Percentiles rank a stretch among this genome's conserved stretches.
Conservation (phyloP, 139 green algal genomes). For the Coccomyxa sp. region DNA sequence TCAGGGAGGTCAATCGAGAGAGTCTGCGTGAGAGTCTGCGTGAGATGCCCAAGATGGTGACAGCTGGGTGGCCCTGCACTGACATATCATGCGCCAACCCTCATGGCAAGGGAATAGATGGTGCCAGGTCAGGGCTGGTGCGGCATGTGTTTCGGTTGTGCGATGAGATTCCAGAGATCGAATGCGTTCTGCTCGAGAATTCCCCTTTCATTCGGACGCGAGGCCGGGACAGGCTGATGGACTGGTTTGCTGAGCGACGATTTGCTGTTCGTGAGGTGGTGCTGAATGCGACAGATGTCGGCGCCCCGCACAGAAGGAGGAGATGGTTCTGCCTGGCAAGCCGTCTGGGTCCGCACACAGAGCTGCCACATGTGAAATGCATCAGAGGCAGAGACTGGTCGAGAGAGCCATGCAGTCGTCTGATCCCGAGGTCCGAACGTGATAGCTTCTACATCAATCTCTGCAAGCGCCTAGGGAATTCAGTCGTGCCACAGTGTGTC, state of each 20-base stretch:
- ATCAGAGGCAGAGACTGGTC: too few species aligned
- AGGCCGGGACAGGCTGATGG: too few species aligned
- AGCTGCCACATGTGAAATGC: too few species aligned
- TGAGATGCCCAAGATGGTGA: background rate
- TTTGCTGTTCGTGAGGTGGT: too few species aligned
- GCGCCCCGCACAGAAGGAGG: background rate
- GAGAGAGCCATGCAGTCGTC: too few species aligned
- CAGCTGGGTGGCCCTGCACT: background rate
- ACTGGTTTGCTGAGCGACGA: too few species aligned
- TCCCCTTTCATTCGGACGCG: background rate
- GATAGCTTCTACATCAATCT: background rate
- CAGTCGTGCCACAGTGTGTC: background rate
- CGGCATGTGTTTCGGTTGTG: background rate
- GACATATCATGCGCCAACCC: background rate
- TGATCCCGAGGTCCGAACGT: background rate
- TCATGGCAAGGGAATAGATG: background rate
- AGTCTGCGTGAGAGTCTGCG: too few species aligned
- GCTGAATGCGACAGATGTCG: background rate
- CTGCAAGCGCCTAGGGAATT: background rate
- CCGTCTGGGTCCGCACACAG: too few species aligned
- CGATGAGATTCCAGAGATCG: background rate
- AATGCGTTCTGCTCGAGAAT: background rate
- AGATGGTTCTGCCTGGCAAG: background rate
- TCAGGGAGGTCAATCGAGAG: background rate
- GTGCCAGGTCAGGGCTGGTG: background rate